Conservation (phyloP, 768 basidiomycete genomes). For the Termitomyces sp. region DNA sequence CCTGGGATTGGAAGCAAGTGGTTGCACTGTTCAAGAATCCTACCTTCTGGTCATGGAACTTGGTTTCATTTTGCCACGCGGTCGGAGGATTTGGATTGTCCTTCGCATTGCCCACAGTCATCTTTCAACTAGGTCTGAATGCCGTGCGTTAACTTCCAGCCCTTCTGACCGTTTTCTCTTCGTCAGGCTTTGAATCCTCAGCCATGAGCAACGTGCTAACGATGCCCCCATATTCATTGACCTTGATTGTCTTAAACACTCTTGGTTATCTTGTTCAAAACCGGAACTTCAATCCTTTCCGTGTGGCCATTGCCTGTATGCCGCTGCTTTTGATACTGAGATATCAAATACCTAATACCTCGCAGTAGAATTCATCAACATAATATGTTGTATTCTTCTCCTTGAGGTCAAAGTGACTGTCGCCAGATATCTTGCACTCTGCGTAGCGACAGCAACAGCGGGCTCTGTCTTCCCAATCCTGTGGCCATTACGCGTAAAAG, state of each 20-base stretch:
- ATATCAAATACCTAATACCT: not conserved
- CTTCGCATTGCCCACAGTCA: slow-evolving; percentile 10
- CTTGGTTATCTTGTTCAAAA: slow-evolving; percentile 11
- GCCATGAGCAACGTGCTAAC: slow-evolving; percentile 12
- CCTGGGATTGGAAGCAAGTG: slow-evolving; percentile 10
- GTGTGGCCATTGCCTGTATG: slow-evolving; percentile 8
- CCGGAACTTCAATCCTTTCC: slow-evolving; percentile 10
- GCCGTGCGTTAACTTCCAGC: no score
- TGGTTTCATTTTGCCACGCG: slow-evolving; percentile 11
- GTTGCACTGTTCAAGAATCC: slow-evolving; percentile 7
- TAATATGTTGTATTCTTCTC: slow-evolving; percentile 11
- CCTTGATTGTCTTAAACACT: slow-evolving; percentile 10
- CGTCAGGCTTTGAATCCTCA: slow-evolving; percentile 10
- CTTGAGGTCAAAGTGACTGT: slow-evolving; percentile 7
- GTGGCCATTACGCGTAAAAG: slow-evolving; percentile 14
- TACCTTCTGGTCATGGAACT: slow-evolving; percentile 8
- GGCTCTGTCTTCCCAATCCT: slow-evolving; percentile 10
- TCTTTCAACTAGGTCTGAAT: slow-evolving; percentile 8
- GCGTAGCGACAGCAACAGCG: slow-evolving; percentile 11
- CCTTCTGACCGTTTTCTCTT: not conserved
- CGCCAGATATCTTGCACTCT: slow-evolving; percentile 10
- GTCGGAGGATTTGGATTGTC: slow-evolving; percentile 13
- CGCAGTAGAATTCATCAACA: slow-evolving; percentile 11
- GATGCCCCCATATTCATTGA: slow-evolving; percentile 11
- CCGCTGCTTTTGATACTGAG: not conserved